Evolutionary conservation across 2,329 filamentous ascomycete genomes (phyloP), one percentile per base, ranked within the genome.

Genomic region (Akanthomyces dipterigenus): DNA sequence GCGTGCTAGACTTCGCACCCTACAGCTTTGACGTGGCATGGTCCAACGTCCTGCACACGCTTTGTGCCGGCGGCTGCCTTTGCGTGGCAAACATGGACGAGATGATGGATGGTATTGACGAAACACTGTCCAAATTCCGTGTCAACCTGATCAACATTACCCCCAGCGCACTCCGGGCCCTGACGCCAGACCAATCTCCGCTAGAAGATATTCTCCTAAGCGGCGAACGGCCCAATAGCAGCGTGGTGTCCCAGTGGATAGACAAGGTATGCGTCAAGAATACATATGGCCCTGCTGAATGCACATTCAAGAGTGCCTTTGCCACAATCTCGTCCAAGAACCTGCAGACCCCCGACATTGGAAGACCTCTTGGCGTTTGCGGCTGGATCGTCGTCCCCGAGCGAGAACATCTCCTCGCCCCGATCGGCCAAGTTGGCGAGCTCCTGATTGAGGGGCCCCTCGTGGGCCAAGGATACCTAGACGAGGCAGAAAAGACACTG

Each of bases 401-500:
- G 18, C 28, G 46, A 11, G 22, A 46, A 18, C n/a, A 50, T 5
- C 26, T 16, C 1, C 49, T 60, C 1, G 40, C 53, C 3, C 46
- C 55, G 3, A 16, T 53, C 20, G 62, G 62, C n/a, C 28, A 43
- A 1, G 28, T 54, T 16, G 61, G 56, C n/a, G 61, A 63, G 26
- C 61, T 63, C 5, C 26, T 55, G 3, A 40, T 63, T 22, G 61
- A 63, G 31, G 61, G 61, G 1, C 61, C 61, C 1, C 16, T 55
- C 1, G 24, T 60, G 1, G 61, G 40, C 20, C 20, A 20, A n/a
- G 61, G 61, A 11, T 63, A 63, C n/a, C 6, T 60, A 7, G 36
- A 50, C 11, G 36, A 54, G 16, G 8, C 31, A 2, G 45, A 48
- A 12, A 55, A 59, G 34, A 78, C 77, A 2, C 75, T 77, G n/a